phyloP scores from a whole-genome alignment of 2,329 filamentous ascomycete genomes.

The Polytolypa hystricis region DNA sequence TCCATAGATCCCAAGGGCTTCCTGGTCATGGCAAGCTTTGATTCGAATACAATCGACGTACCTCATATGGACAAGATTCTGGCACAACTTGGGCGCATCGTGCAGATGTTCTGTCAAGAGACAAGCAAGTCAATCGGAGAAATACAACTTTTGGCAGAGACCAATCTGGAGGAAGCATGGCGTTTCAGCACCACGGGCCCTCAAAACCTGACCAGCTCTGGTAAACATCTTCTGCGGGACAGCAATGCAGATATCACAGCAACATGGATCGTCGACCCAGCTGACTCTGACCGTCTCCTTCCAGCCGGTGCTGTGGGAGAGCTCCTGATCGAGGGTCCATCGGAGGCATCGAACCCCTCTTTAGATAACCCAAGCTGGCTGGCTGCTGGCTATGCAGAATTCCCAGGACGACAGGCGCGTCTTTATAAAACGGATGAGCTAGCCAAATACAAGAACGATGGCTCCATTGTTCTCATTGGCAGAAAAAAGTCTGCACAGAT shows the following conservation, averaged over 20 bases:
- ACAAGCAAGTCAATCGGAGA: conserved; percentile 3
- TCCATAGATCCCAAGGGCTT: conserved; percentile 47
- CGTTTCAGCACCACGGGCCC: conserved; percentile 5
- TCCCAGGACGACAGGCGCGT: background rate
- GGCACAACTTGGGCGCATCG: conserved; percentile 38
- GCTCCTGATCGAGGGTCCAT: conserved; percentile 20
- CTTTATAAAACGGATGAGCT: conserved; percentile 5
- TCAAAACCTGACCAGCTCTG: background rate
- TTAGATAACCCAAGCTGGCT: conserved; percentile 2
- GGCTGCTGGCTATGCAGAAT: background rate
- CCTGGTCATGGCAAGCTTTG: conserved; percentile 52
- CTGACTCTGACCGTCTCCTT: conserved; percentile 14
- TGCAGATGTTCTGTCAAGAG: conserved; percentile 13
- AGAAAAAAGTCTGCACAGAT: conserved; percentile 48
- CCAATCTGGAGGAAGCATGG: conserved; percentile 3
- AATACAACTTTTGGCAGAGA: conserved; percentile 1
- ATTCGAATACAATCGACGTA: conserved; percentile 42
- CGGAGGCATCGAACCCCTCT: background rate
- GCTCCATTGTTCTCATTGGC: conserved; percentile 27
- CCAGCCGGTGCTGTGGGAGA: conserved; percentile 22
- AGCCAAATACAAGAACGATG: conserved; percentile 6
- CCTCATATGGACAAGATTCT: conserved; percentile 43
- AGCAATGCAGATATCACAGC: conserved; percentile 4
- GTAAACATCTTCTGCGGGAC: background rate
- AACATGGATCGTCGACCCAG: conserved; percentile 20